Conservation (phyloP, 148 eudicot species). For the Bassia scoparia region DNA sequence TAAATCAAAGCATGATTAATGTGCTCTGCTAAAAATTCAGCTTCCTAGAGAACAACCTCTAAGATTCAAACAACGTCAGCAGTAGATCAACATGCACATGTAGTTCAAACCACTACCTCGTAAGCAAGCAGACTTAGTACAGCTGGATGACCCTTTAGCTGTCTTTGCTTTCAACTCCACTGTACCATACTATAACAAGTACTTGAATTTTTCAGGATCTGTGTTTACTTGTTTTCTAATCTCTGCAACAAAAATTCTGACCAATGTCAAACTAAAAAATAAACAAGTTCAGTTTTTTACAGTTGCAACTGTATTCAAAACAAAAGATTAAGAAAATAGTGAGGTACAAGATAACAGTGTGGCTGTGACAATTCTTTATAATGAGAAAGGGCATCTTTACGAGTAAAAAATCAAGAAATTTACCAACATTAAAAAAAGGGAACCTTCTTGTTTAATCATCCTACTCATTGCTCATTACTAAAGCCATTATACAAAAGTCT, state of each 20-base stretch:
- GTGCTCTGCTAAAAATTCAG: not conserved
- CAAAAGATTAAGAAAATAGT: too few species aligned
- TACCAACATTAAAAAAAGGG: not conserved
- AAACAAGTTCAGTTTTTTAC: too few species aligned
- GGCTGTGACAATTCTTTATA: too few species aligned
- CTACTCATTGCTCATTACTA: too few species aligned
- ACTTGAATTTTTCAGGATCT: constrained; percentile 69
- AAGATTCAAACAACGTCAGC: not conserved
- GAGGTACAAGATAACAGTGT: too few species aligned
- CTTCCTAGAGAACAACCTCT: too few species aligned
- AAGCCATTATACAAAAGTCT: too few species aligned
- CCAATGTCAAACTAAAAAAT: constrained; percentile 5
- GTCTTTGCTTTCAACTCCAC: constrained; percentile 83
- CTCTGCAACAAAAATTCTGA: constrained; percentile 47
- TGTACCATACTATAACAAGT: constrained; percentile 71
- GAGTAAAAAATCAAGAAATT: not conserved
- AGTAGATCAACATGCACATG: not conserved
- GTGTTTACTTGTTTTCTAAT: constrained; percentile 64
- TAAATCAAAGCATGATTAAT: not conserved
- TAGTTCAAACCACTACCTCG: constrained; percentile 45
- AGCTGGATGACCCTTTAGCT: constrained; percentile 86
- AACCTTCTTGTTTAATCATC: not conserved
- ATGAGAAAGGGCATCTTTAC: not conserved
- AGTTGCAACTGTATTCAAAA: too few species aligned
- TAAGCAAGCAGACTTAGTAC: constrained; percentile 88